Conservation (phyloP, 1,139 yeast species). For the Sugiyamaella novakii region DNA sequence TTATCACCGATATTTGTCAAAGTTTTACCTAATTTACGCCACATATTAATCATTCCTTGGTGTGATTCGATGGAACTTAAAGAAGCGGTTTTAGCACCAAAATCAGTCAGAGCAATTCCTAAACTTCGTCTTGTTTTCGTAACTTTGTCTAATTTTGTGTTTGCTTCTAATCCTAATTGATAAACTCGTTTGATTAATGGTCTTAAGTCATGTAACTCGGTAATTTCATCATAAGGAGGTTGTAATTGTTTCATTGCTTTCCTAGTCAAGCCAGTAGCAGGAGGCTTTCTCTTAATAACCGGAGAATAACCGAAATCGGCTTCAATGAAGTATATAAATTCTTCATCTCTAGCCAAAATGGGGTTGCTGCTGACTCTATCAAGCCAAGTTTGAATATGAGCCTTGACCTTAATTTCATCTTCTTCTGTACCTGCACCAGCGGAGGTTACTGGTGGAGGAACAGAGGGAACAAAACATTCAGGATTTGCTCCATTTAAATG, state of each 20-base stretch:
- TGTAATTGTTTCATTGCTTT: slow-evolving; percentile 89
- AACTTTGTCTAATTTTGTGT: slow-evolving; percentile 56
- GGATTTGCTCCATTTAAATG: slow-evolving; percentile 79
- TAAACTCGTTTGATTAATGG: slow-evolving; percentile 84
- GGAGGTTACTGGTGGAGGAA: slow-evolving; percentile 73
- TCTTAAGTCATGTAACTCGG: slow-evolving; percentile 78
- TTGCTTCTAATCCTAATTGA: slow-evolving; percentile 58
- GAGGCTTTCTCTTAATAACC: slow-evolving; percentile 53
- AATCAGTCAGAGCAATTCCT: slow-evolving; percentile 61
- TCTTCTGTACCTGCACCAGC: slow-evolving; percentile 86
- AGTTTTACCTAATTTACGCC: slow-evolving; percentile 76
- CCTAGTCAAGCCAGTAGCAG: slow-evolving; percentile 76
- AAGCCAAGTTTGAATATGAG: slow-evolving; percentile 83
- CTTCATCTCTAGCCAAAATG: slow-evolving; percentile 80
- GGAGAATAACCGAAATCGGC: slow-evolving; percentile 71
- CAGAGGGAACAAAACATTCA: slow-evolving; percentile 90
- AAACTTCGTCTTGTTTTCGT: slow-evolving; percentile 58
- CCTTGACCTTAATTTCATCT: slow-evolving; percentile 60
- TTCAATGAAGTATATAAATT: slow-evolving; percentile 82
- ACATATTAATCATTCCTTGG: slow-evolving; percentile 78
- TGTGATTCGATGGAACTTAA: slow-evolving; percentile 56
- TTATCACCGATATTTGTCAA: slow-evolving; percentile 73
- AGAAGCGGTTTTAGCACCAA: slow-evolving; percentile 59
- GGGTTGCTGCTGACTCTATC: slow-evolving; percentile 74
- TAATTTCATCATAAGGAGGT: slow-evolving; percentile 86